Percentiles rank a stretch among this genome's conserved stretches.
Conservation (phyloP, 2,329 filamentous ascomycete genomes). For the Scedosporium apiospermum region DNA sequence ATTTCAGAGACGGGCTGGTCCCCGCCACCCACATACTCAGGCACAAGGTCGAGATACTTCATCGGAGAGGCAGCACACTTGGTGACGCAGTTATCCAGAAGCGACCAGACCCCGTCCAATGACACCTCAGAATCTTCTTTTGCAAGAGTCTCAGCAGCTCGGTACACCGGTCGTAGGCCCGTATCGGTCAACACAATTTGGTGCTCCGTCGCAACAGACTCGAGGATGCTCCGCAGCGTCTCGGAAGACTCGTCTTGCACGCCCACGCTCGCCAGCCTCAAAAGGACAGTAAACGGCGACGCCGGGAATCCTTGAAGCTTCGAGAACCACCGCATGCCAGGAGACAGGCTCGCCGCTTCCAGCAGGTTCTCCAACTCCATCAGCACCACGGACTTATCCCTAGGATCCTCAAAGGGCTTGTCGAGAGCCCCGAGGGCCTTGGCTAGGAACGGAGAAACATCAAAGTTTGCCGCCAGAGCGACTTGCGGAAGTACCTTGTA, state of each 20-base stretch:
- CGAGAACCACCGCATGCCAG: conserved; percentile 84
- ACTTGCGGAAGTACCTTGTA: conserved; percentile 73
- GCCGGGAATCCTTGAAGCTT: conserved; percentile 54
- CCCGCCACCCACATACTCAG: conserved; percentile 29
- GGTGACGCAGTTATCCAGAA: conserved; percentile 74
- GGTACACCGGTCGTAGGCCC: not conserved
- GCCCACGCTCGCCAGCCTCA: conserved; percentile 34
- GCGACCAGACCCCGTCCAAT: conserved; percentile 48
- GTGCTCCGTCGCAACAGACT: conserved; percentile 53
- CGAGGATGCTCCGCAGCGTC: conserved; percentile 46
- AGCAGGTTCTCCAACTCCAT: conserved; percentile 77
- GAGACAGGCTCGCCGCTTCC: conserved; percentile 68
- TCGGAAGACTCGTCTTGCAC: conserved; percentile 16
- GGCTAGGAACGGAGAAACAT: conserved; percentile 70
- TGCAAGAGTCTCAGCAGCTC: not conserved
- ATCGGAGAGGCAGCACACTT: conserved; percentile 68
- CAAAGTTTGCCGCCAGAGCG: conserved; percentile 76
- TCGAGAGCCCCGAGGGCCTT: conserved; percentile 56
- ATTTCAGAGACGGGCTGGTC: conserved; percentile 14
- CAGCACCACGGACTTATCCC: conserved; percentile 45
- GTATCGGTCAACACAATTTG: conserved; percentile 42
- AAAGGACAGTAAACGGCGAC: conserved; percentile 63
- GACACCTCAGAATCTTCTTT: conserved; percentile 15
- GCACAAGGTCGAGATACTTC: conserved; percentile 69
- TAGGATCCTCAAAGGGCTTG: conserved; percentile 36